A percentile compares a stretch with the other conserved stretches of the same genome.
Evolutionary conservation across 1,284 basidiomycete genomes (phyloP).

Genomic region (Fomitopsis schrenkii): DNA sequence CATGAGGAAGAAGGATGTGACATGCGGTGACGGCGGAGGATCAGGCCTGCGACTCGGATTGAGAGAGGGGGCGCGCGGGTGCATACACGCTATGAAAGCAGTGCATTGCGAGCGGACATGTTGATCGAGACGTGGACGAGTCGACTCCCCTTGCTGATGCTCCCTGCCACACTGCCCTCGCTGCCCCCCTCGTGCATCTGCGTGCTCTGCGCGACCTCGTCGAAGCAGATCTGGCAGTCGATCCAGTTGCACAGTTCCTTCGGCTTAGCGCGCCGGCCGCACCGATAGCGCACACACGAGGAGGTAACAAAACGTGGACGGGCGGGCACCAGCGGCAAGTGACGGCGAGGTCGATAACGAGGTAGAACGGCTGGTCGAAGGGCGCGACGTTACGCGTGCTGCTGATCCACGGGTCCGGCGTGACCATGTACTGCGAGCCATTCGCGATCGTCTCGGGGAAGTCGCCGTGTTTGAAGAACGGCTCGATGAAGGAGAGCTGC

Average conservation of each 20-base stretch:
- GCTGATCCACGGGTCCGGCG: constrained; percentile 65
- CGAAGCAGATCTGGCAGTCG: constrained; percentile 61
- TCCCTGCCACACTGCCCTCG: constrained; percentile 35
- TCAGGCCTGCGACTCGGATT: too few species aligned
- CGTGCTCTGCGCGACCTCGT: constrained; percentile 27
- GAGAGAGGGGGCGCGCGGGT: too few species aligned
- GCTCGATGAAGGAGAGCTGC: constrained; percentile 57
- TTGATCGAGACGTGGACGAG: too few species aligned
- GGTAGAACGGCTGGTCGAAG: constrained; percentile 80
- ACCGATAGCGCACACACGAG: constrained; percentile 39
- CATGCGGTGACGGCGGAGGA: too few species aligned
- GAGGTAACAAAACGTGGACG: too few species aligned
- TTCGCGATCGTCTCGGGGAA: constrained; percentile 76
- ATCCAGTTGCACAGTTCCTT: constrained; percentile 78
- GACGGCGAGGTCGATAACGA: constrained; percentile 76
- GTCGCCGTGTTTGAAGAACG: constrained; percentile 75
- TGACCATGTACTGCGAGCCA: constrained; percentile 58
- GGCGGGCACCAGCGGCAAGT: too few species aligned
- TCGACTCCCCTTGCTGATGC: constrained; percentile 42
- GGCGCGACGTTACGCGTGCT: constrained; percentile 63
- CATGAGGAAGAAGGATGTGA: too few species aligned
- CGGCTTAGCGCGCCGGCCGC: constrained; percentile 41
- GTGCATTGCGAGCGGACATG: too few species aligned
- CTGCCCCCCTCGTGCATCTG: constrained; percentile 2
- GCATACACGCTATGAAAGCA: too few species aligned